Conservation (phyloP, 208 protist species). For the Leishmania tropica region DNA sequence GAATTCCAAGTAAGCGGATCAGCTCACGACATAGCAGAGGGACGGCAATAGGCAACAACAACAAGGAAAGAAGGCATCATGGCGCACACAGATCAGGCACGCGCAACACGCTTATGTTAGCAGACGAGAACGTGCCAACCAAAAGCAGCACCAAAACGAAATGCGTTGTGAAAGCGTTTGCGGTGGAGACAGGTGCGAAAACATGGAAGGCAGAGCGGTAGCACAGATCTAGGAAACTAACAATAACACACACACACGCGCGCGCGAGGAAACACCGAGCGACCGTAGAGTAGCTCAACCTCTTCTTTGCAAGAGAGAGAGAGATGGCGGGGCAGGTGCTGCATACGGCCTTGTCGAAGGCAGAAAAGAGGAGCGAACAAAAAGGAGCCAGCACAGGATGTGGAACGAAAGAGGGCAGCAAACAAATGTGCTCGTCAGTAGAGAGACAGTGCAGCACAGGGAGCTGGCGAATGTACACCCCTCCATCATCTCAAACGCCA, state of each 20-base stretch:
- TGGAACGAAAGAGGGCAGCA: neutral
- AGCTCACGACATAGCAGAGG: neutral
- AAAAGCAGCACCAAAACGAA: no score
- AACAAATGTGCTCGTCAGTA: neutral
- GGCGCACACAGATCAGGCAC: neutral
- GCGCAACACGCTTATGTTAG: no score
- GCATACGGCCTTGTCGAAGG: neutral
- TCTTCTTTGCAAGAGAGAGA: neutral
- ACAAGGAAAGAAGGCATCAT: no score
- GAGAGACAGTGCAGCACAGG: neutral
- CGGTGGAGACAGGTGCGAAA: neutral
- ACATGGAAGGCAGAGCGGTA: constrained; percentile 12
- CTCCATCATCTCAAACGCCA: neutral
- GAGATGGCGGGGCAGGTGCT: neutral
- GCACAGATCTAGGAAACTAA: neutral
- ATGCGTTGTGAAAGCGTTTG: neutral
- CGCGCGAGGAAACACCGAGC: neutral
- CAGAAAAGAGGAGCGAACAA: constrained; percentile 1
- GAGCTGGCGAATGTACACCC: neutral
- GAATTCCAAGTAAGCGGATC: neutral
- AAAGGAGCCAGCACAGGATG: neutral
- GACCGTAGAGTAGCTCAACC: no score
- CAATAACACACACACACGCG: neutral
- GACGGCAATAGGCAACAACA: neutral
- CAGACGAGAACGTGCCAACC: no score